These are phyloP conservation scores for Phanerochaete sordida DNA, from an alignment of 768 basidiomycete genomes.

Conservation along the genomic window DNA sequence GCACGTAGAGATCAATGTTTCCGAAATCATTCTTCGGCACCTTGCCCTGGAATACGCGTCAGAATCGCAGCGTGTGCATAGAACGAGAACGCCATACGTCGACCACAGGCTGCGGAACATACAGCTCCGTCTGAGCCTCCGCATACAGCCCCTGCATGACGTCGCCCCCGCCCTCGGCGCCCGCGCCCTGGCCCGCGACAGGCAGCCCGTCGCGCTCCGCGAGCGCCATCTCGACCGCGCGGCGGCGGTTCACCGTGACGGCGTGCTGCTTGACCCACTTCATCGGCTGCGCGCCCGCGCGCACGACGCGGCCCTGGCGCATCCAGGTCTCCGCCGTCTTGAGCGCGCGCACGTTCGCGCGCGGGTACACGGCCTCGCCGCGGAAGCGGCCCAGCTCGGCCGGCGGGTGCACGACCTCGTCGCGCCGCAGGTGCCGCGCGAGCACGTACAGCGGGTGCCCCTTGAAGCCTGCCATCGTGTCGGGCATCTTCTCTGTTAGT, in stretches of 20 bases:
- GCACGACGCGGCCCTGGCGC: conserved; percentile 75
- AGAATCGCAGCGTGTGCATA: background rate
- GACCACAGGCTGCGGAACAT: conserved; percentile 73
- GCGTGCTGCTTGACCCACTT: conserved; percentile 88
- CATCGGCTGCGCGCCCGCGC: conserved; percentile 75
- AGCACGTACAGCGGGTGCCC: conserved; percentile 93
- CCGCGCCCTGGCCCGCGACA: conserved; percentile 33
- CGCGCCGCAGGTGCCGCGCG: conserved; percentile 81
- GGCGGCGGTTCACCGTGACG: conserved; percentile 71
- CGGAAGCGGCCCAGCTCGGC: conserved; percentile 88
- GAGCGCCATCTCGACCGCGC: conserved; percentile 64
- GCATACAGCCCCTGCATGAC: conserved; percentile 88
- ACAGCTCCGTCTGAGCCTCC: conserved; percentile 78
- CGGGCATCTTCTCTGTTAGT: conserved; percentile 90
- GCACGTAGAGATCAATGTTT: conserved; percentile 94
- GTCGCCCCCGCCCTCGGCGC: conserved; percentile 39
- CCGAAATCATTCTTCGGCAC: conserved; percentile 96
- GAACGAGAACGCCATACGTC: conserved; percentile 52
- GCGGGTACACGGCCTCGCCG: conserved; percentile 88
- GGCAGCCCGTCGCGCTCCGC: conserved; percentile 33
- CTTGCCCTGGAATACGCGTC: conserved; percentile 56
- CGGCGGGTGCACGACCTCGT: conserved; percentile 79
- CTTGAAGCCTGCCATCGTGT: conserved; percentile 87
- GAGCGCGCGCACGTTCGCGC: conserved; percentile 77
- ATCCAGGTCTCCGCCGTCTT: conserved; percentile 96